Evolutionary conservation across 1,284 basidiomycete genomes (phyloP).

Genomic region (Tilletia setariae): DNA sequence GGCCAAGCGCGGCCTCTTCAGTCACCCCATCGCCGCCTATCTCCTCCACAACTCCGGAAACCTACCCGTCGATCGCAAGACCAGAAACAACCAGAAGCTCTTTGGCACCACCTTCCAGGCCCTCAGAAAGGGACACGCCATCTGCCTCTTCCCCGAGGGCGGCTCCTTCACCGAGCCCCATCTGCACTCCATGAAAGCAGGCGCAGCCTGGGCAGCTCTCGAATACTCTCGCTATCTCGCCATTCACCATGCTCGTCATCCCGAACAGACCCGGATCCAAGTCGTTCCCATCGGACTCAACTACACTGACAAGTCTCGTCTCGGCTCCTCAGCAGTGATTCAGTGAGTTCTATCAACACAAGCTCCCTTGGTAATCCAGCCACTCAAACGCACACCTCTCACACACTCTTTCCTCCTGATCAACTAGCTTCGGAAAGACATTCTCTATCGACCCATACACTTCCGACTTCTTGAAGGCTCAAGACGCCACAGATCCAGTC

Average conservation of each 20-base stretch:
- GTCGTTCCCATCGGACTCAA: constrained; percentile 84
- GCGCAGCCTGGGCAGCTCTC: constrained; percentile 89
- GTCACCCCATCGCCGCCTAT: constrained; percentile 64
- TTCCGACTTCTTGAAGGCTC: constrained; percentile 66
- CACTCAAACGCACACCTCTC: no score
- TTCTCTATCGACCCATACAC: constrained; percentile 73
- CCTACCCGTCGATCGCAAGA: constrained; percentile 90
- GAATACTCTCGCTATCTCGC: constrained; percentile 69
- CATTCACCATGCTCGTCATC: constrained; percentile 12
- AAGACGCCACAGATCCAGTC: constrained; percentile 17
- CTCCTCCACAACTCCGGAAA: constrained; percentile 82
- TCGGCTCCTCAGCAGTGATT: constrained; percentile 67
- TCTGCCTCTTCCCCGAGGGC: constrained; percentile 89
- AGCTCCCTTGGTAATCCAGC: no score
- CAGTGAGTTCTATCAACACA: constrained; percentile 52
- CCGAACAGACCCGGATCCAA: constrained; percentile 56
- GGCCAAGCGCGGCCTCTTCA: constrained; percentile 73
- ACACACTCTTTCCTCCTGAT: background rate
- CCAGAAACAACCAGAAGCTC: constrained; percentile 80
- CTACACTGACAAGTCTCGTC: constrained; percentile 91
- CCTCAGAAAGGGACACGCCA: constrained; percentile 70
- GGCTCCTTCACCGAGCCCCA: constrained; percentile 72
- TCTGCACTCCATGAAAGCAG: constrained; percentile 90
- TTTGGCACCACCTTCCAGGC: constrained; percentile 86
- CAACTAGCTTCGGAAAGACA: constrained; percentile 72